Evolutionary conservation across 2,329 filamentous ascomycete species (phyloP).

Genomic region (Talaromyces funiculosus): DNA sequence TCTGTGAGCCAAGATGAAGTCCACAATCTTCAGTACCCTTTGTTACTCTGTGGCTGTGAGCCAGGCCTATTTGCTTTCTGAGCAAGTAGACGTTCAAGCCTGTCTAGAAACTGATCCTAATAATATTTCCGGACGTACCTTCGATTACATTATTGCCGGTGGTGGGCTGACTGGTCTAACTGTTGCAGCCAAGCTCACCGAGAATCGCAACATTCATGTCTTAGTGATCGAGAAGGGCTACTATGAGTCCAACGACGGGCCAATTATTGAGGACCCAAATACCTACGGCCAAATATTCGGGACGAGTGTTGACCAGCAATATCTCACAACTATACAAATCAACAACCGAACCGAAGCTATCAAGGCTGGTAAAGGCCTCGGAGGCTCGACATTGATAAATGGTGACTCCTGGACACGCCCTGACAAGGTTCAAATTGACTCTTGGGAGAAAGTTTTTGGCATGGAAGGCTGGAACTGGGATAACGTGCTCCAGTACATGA

Average conservation of each 20-base stretch:
- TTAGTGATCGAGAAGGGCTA: slow-evolving; percentile 28
- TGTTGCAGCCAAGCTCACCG: slow-evolving; percentile 30
- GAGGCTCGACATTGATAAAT: slow-evolving; percentile 27
- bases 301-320: slow-evolving; percentile 21
- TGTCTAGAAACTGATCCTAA: slow-evolving; percentile 16
- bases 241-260: slow-evolving; percentile 23
- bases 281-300: slow-evolving; percentile 24
- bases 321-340: slow-evolving; percentile 16
- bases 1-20: too few species aligned
- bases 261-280: slow-evolving; percentile 23
- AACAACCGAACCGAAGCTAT: slow-evolving; percentile 20
- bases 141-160: slow-evolving; percentile 31
- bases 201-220: slow-evolving; percentile 21
- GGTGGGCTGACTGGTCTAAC: slow-evolving; percentile 31
- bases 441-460: slow-evolving; percentile 34
- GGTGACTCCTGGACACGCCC: slow-evolving; percentile 27
- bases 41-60: not conserved
- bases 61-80: not conserved
- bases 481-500: slow-evolving; percentile 44
- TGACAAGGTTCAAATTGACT: slow-evolving; percentile 20
- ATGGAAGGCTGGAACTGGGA: slow-evolving; percentile 44
- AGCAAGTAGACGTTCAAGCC: not conserved
- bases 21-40: not conserved
- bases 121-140: slow-evolving; percentile 16
- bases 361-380: slow-evolving; percentile 23